These are phyloP conservation scores for Trichoderma citrinoviride DNA, from an alignment of 2,329 filamentous ascomycete species.

Conservation along the genomic window DNA sequence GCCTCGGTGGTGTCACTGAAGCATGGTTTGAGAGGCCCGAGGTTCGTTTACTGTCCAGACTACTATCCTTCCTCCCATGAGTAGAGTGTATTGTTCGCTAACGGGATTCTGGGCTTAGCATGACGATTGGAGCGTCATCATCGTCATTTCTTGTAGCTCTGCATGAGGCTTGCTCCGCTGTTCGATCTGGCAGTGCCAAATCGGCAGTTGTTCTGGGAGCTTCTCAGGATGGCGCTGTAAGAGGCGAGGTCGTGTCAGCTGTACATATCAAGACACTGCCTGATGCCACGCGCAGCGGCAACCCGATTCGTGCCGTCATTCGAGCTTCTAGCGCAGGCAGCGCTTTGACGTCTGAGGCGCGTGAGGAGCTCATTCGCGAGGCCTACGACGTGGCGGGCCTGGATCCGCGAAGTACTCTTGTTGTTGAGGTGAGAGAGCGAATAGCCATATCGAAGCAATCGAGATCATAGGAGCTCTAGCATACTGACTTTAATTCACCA, in stretches of 20 bases:
- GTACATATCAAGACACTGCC: constrained; percentile 43
- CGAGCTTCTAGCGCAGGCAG: constrained; percentile 31
- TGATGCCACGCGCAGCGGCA: constrained; percentile 41
- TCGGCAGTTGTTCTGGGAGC: constrained; percentile 14
- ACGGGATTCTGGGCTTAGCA: not conserved
- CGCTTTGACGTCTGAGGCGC: constrained; percentile 30
- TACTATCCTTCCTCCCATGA: not conserved
- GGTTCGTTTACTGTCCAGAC: not conserved
- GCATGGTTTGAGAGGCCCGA: constrained; percentile 11
- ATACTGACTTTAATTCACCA: not conserved
- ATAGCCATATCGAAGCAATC: not conserved
- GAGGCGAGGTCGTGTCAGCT: constrained; percentile 39
- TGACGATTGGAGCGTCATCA: not conserved
- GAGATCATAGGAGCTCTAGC: not conserved
- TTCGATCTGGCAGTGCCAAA: constrained; percentile 10
- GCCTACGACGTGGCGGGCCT: constrained; percentile 7
- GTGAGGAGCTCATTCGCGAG: constrained; percentile 9
- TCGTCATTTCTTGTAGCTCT: constrained; percentile 15
- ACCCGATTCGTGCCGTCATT: constrained; percentile 38
- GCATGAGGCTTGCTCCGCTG: constrained; percentile 14
- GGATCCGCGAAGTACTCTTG: not conserved
- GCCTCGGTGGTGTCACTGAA: not conserved
- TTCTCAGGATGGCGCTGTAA: not conserved
- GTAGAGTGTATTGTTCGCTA: not conserved
- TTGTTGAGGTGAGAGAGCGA: constrained; percentile 23